Evolutionary conservation across 73 alveolate genomes (phyloP).

Genomic region (Blepharisma japonicum): DNA sequence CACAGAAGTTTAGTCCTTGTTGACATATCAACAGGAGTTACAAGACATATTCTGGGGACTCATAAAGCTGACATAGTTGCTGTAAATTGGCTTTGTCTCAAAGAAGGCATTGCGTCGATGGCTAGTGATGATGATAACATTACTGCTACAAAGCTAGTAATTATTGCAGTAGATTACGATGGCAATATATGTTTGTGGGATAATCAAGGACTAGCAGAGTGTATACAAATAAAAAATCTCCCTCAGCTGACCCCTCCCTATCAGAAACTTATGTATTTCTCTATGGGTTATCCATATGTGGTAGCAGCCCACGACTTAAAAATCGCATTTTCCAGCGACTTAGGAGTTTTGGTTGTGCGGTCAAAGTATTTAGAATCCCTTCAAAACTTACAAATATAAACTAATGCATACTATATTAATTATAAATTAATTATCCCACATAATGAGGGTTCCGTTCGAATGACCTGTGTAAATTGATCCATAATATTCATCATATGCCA

Average conservation of each 20-base stretch:
- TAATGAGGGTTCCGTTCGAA: neutral
- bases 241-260: neutral
- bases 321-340: constrained; percentile 13
- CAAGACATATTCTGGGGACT: neutral
- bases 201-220: neutral
- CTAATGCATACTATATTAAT: neutral
- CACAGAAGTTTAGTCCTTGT: neutral
- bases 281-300: constrained; percentile 15
- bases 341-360: constrained; percentile 6
- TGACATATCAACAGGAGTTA: neutral
- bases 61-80: constrained; percentile 22
- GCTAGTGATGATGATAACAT: neutral
- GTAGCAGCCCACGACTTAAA: neutral
- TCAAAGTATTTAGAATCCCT: too few species aligned
- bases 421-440: constrained; percentile 28
- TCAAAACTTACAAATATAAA: too few species aligned
- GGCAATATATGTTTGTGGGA: neutral
- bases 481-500: constrained; percentile 10
- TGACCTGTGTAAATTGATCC: constrained; percentile 14
- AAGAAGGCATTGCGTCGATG: neutral
- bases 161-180: constrained; percentile 3
- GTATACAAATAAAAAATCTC: neutral
- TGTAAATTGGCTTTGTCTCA: neutral
- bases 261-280: constrained; percentile 2
- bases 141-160: neutral